Conservation (phyloP, 352 stramenopile species). For the Globisporangium alternatum region DNA sequence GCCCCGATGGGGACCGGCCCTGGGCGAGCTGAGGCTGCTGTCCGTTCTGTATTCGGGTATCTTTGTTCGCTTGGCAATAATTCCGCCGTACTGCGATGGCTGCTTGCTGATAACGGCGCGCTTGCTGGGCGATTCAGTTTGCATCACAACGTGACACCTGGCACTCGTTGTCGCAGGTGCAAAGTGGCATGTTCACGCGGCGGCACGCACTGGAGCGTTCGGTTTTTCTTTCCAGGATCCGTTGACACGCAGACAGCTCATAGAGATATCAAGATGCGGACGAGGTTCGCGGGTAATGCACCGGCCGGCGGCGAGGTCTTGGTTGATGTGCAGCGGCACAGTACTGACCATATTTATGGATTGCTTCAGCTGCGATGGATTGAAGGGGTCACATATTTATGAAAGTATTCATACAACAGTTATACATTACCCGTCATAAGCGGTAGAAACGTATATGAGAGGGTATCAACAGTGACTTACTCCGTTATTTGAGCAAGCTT, state of each 20-base stretch:
- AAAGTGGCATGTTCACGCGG: slow-evolving; percentile 6
- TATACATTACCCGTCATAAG: not conserved
- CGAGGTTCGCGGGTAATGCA: not conserved
- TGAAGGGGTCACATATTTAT: not conserved
- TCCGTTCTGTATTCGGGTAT: not conserved
- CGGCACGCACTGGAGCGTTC: not conserved
- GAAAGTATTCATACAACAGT: not conserved
- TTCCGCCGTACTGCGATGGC: not conserved
- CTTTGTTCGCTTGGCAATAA: not conserved
- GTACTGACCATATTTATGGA: not conserved
- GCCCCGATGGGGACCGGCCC: no score
- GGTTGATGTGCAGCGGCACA: not conserved
- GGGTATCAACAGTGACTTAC: not conserved
- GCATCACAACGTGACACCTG: slow-evolving; percentile 10
- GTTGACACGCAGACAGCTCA: not conserved
- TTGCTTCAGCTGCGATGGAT: not conserved
- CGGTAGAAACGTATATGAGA: not conserved
- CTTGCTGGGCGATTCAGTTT: slow-evolving; percentile 5
- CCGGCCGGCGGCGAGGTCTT: not conserved
- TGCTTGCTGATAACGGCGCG: not conserved
- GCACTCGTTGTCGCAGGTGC: not conserved
- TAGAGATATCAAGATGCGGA: not conserved
- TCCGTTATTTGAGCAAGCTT: no score
- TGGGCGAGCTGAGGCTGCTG: not conserved
- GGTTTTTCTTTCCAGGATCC: not conserved